phyloP scores from a whole-genome alignment of 495 filamentous ascomycete species.

The Xylaria telfairii region DNA sequence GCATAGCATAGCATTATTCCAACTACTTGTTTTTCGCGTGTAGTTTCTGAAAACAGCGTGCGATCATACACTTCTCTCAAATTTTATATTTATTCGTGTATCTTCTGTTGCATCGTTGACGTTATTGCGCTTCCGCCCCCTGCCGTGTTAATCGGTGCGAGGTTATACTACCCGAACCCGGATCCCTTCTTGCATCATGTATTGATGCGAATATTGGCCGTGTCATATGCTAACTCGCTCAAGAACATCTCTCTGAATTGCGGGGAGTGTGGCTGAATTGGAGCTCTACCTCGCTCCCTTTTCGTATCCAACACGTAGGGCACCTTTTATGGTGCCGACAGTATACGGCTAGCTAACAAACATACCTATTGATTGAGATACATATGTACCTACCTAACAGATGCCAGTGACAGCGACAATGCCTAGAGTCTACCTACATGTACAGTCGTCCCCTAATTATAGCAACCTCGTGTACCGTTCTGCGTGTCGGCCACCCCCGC shows the following conservation, averaged over 20 bases:
- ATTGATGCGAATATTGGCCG: constrained; percentile 6
- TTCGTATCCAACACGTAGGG: neutral
- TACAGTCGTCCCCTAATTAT: too few relatives aligned
- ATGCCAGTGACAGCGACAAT: too few relatives aligned
- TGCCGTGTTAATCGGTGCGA: neutral
- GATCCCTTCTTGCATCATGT: constrained; percentile 25
- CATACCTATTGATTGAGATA: too few relatives aligned
- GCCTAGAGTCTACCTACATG: too few relatives aligned
- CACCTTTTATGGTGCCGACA: neutral
- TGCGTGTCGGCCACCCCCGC: constrained; percentile 1
- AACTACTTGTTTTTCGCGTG: neutral
- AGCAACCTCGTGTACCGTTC: neutral
- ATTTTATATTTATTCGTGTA: neutral
- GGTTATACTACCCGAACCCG: constrained; percentile 14
- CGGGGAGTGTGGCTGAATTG: neutral
- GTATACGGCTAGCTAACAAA: neutral
- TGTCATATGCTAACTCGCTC: neutral
- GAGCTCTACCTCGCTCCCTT: neutral
- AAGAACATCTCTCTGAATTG: neutral
- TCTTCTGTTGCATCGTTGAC: neutral
- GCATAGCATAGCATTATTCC: too few relatives aligned
- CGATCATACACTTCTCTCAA: neutral
- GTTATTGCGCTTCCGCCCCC: neutral
- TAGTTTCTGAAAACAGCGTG: constrained; percentile 1
- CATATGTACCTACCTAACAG: too few relatives aligned